Evolutionary conservation across 164 flowering plant species (phyloP).

Genomic region (Annona squamosa): DNA sequence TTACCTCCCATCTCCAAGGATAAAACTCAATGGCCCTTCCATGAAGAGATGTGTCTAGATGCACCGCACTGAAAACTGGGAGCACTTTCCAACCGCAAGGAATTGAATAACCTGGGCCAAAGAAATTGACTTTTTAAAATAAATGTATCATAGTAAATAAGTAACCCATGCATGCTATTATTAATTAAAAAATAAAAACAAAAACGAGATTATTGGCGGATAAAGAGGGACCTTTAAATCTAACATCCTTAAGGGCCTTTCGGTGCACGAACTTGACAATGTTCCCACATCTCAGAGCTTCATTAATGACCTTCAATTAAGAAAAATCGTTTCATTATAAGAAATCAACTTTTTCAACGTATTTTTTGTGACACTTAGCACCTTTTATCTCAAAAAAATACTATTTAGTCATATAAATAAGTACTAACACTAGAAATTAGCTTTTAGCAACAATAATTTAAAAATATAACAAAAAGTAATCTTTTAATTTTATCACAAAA

Average conservation of each 20-base stretch:
- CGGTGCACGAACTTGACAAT: conserved; percentile 67
- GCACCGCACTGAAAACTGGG: conserved; percentile 66
- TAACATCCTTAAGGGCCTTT: conserved; percentile 65
- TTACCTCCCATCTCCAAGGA: conserved; percentile 78
- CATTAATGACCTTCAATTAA: conserved; percentile 48
- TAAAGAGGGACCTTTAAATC: conserved; percentile 40
- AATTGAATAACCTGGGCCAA: conserved; percentile 42
- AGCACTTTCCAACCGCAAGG: conserved; percentile 76
- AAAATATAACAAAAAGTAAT: no score
- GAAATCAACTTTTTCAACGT: no score
- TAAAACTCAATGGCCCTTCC: conserved; percentile 37
- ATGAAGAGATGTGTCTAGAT: conserved; percentile 57
- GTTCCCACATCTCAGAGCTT: conserved; percentile 65
- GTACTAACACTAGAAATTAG: no score
- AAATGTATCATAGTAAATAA: background rate
- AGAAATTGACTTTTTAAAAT: background rate
- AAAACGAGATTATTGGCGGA: background rate
- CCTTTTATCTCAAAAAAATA: no score
- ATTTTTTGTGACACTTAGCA: no score
- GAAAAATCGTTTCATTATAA: background rate
- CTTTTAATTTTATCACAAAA: no score
- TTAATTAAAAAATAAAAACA: background rate
- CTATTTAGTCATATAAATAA: no score
- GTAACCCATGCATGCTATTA: conserved; percentile 21
- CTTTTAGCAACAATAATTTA: no score